These are phyloP conservation scores for Wickerhamomyces alni DNA, from an alignment of 805 yeast genomes.

Conservation along the genomic window DNA sequence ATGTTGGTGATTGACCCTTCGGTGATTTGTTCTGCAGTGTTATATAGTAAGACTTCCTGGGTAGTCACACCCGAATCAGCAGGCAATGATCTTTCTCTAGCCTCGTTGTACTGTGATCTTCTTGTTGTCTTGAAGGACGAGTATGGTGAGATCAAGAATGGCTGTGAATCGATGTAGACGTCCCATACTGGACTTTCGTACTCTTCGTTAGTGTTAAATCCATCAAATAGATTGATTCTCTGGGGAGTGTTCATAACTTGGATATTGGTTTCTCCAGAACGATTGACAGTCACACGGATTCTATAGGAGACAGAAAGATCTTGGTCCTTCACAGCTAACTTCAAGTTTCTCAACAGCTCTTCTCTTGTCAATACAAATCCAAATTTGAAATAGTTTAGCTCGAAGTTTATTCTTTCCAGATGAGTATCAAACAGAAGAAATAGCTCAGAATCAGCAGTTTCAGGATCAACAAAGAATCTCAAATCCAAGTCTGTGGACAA, in stretches of 20 bases:
- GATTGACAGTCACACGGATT: conserved; percentile 39
- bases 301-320: conserved; percentile 35
- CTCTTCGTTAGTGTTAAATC: conserved; percentile 22
- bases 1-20: conserved; percentile 84
- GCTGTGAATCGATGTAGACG: conserved; percentile 52
- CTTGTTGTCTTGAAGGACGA: conserved; percentile 85
- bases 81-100: conserved; percentile 45
- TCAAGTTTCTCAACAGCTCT: conserved; percentile 36
- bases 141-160: conserved; percentile 58
- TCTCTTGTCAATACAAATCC: conserved; percentile 36
- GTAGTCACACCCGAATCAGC: conserved; percentile 14
- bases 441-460: conserved; percentile 11
- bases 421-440: conserved; percentile 68
- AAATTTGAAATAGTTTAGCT: conserved; percentile 51
- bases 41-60: conserved; percentile 68
- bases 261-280: conserved; percentile 29
- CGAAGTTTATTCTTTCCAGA: conserved; percentile 47
- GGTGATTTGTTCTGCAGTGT: conserved; percentile 51
- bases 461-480: not conserved
- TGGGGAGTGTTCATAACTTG: conserved; percentile 29
- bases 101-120: conserved; percentile 55
- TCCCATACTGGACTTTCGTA: conserved; percentile 39
- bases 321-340: conserved; percentile 26
- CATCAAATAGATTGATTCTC: conserved; percentile 26
- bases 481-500: conserved; percentile 26